Base-by-base conservation (phyloP, 2,329 filamentous ascomycete genomes). In the Apiospora saccharicola region DNA sequence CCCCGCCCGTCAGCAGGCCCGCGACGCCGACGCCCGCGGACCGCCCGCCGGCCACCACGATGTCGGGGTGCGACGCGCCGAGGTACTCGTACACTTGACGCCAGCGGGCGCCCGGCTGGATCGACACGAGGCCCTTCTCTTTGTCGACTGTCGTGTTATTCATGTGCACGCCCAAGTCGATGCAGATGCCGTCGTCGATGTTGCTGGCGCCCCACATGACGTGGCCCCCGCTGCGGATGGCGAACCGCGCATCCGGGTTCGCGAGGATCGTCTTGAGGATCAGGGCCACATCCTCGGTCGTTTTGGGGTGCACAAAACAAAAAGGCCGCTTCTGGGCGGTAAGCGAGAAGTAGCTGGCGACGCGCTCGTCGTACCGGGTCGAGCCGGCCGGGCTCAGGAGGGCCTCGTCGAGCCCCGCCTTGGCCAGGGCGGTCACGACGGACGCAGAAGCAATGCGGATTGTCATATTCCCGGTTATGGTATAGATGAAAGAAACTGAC, bases 191-290 rank as follows among this genome's bases (percentile, higher is more conserved):
- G 1, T 76, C 80, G 13, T 79, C 74, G 69, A 77, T 81, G 68
- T 77, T 83, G 0, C 81, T 80, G 6, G 79, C 75, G 7, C 79
- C 80, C 73, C 82, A 81, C 12, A 80, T 79, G 22, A 80, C 79
- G 76, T 85, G 83, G 1, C 83, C 83, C 26, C 83, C 83, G 72
- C 81, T 81, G 37, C 81, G 81, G 41, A 81, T 78, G 4, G 83
- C 82, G 74, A 85, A 85, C 19, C 13, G 12, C 4, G 49, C 51
- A 3, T 41, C n/a, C 13, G 69, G 22, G 7, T 57, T 30, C 37
- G 12, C n/a, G 24, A 47, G 13, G 24, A 71, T 34, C 10, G 53
- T 22, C 12, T 34, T 34, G 5, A 71, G 34, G 24, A 67, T 16
- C 44, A 10, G 47, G 19, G 69, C 22, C 7, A 71, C 69, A 37